Evolutionary conservation across 1,284 basidiomycete genomes (phyloP).

Genomic region (Cutaneotrichosporon daszewskae): DNA sequence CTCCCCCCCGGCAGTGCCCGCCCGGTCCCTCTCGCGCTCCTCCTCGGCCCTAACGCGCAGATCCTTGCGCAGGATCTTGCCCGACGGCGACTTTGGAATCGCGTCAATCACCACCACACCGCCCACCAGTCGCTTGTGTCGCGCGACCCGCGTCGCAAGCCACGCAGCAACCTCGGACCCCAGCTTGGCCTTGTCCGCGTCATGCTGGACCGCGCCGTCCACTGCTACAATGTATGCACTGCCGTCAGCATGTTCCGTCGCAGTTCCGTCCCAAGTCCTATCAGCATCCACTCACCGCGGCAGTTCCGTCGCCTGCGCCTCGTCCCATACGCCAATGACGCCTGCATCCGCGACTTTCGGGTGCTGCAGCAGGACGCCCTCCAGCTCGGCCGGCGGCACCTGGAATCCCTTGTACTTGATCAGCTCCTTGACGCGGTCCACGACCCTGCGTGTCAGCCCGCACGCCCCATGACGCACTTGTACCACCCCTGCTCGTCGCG

Average conservation of each 20-base stretch:
- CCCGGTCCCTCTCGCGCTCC: conserved; percentile 19
- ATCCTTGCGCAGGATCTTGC: conserved; percentile 43
- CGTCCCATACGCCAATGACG: conserved; percentile 62
- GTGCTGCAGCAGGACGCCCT: conserved; percentile 65
- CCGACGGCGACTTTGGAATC: conserved; percentile 49
- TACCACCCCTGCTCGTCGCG: conserved; percentile 58
- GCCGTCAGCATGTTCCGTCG: conserved; percentile 13
- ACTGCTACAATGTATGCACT: conserved; percentile 31
- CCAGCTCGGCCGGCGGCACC: conserved; percentile 80
- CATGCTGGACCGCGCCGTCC: conserved; percentile 1
- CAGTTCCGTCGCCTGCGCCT: conserved; percentile 65
- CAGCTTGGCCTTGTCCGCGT: conserved; percentile 41
- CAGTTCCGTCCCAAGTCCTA: no score
- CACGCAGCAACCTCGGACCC: conserved; percentile 56
- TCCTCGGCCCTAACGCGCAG: conserved; percentile 29
- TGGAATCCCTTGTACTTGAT: conserved; percentile 64
- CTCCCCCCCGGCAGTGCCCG: neutral
- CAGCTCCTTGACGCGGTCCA: conserved; percentile 62
- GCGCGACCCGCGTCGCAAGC: conserved; percentile 55
- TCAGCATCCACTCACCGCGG: conserved; percentile 50
- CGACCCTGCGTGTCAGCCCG: conserved; percentile 1
- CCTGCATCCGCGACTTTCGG: conserved; percentile 64
- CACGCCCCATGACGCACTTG: conserved; percentile 46
- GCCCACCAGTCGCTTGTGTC: conserved; percentile 50
- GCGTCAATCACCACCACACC: conserved; percentile 48